Base-by-base conservation (phyloP, 2,329 filamentous ascomycete species). In the Calcarisporium arbuscula region DNA sequence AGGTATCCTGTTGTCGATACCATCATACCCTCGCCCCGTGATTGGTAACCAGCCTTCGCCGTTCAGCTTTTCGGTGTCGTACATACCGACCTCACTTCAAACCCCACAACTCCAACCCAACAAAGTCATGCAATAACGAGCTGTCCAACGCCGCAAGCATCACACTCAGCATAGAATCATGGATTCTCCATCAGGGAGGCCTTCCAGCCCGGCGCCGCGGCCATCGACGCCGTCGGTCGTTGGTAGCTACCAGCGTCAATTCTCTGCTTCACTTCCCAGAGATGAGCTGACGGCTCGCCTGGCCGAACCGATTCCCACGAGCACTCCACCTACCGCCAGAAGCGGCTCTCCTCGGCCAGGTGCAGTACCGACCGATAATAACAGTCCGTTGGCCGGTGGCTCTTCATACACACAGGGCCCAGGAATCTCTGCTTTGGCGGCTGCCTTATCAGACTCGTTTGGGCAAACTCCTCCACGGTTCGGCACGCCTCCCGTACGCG, bases 371-470 rank as follows among this genome's bases (percentile, higher is more conserved):
- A 38, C 64, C 22, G 68, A 65, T 15, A 63, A 57, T 34, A 60
- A 77, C 38, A 72, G 78, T 25, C 81, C 85, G 23, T 70, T 94
- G 23, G 69, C 81, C 8, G 80, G 76, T 39, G 72, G 73, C 34
- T 76, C 67, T 44, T 73, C 76, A 16, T 82, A 77, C 32, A 62
- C 77, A 7, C 76, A 81, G 6, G 87, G 86, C 1, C 88, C 87
- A 6, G 87, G 87, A 17, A 77, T 88, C 31, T 95, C 90, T 18
- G 89, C 88, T 41, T 74, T 96, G 35, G 88, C 90, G 22, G 85
- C 85, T 18, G 90, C 87, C n/a, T 66, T 95, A 43, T 84, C 84
- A 40, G 80, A 82, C 48, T 84, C 81, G 9, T 64, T 83, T 23
- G 82, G 81, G 42, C 74, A 74, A 31, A 80, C 80, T 18, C 82